Evolutionary conservation across 495 filamentous ascomycete genomes (phyloP).

Genomic region (Parachaetomium inaequale): DNA sequence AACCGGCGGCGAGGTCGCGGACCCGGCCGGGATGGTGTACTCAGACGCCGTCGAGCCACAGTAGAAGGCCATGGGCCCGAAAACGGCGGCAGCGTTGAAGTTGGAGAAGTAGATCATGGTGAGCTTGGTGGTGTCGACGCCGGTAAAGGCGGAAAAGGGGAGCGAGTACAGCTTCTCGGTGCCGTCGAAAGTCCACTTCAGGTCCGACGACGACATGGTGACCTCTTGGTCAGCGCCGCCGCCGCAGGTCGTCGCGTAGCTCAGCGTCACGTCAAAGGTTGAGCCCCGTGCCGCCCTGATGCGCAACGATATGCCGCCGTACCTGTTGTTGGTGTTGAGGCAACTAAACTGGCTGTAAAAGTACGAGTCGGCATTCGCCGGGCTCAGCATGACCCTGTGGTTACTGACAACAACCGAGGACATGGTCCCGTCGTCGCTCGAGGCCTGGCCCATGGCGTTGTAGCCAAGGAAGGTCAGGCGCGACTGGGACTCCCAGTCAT

Average conservation of each 20-base stretch:
- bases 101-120: constrained; percentile 48
- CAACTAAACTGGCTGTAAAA: constrained; percentile 60
- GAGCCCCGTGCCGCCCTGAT: constrained; percentile 55
- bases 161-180: constrained; percentile 59
- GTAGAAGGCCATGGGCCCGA: constrained; percentile 59
- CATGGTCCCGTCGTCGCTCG: constrained; percentile 60
- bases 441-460: constrained; percentile 56
- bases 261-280: constrained; percentile 52
- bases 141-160: constrained; percentile 51
- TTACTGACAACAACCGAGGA: constrained; percentile 52
- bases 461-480: constrained; percentile 62
- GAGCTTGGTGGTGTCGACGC: constrained; percentile 52
- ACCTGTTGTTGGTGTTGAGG: constrained; percentile 46
- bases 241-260: constrained; percentile 41
- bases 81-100: constrained; percentile 45
- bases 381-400: constrained; percentile 51
- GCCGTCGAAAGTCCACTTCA: constrained; percentile 60
- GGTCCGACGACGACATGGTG: constrained; percentile 42
- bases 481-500: constrained; percentile 63
- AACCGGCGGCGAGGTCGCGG: constrained; percentile 20
- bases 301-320: constrained; percentile 58
- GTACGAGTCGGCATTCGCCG: constrained; percentile 47
- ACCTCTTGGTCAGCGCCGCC: constrained; percentile 40
- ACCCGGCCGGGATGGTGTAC: constrained; percentile 44
- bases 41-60: constrained; percentile 52